phyloP scores from a whole-genome alignment of 352 stramenopile genomes.

The Phytophthora crassamura region DNA sequence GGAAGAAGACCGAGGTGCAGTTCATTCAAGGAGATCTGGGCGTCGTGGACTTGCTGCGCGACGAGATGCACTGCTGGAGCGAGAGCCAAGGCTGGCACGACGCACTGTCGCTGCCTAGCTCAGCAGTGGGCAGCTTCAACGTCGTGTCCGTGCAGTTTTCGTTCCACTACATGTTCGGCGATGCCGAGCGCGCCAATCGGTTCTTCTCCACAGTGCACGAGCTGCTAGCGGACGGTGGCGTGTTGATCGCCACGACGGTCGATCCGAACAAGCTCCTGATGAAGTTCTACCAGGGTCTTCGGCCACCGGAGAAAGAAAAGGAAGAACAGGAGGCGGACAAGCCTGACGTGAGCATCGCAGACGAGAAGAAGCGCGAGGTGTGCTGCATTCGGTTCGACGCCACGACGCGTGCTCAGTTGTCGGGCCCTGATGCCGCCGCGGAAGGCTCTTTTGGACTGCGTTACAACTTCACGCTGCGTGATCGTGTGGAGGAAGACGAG shows the following conservation, averaged over 20 bases:
- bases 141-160: constrained; percentile 99
- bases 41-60: constrained; percentile 66
- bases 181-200: constrained; percentile 83
- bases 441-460: constrained; percentile 83
- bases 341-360: constrained; percentile 68
- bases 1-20: constrained; percentile 72
- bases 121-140: constrained; percentile 84
- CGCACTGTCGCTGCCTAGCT: constrained; percentile 48
- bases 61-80: constrained; percentile 78
- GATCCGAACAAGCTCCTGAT: constrained; percentile 93
- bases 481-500: constrained; percentile 65
- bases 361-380: constrained; percentile 79
- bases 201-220: constrained; percentile 96
- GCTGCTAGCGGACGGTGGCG: constrained; percentile 92
- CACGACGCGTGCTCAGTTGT: constrained; percentile 50
- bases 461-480: constrained; percentile 92
- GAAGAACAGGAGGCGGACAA: constrained; percentile 29
- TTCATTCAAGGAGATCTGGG: constrained; percentile 86
- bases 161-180: constrained; percentile 99
- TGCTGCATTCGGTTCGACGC: constrained; percentile 84
- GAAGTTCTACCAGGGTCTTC: constrained; percentile 82
- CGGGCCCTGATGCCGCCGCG: constrained; percentile 39
- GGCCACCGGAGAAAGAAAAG: constrained; percentile 32
- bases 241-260: constrained; percentile 98
- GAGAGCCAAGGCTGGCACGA: constrained; percentile 66